Base-by-base conservation (phyloP, 1,284 basidiomycete species). In the Sporisorium iseilematis-ciliati region DNA sequence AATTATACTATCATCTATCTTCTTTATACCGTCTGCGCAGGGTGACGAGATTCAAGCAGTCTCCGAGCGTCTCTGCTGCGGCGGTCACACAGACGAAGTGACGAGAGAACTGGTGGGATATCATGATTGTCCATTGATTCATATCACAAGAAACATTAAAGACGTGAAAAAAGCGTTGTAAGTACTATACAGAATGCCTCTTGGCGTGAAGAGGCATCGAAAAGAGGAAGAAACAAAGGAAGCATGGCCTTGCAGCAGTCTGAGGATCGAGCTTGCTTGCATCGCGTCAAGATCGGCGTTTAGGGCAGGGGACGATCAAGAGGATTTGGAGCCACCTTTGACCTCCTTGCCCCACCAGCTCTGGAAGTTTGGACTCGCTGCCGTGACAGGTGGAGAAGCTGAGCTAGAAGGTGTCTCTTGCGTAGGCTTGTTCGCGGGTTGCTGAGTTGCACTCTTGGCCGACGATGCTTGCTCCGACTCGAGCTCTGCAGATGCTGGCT, bases 301-400 rank as follows among this genome's bases (percentile, higher is more conserved):
- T 23, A 4, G 20, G 14, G 26, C 33, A 51, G 12, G 7, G 7
- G n/a, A 38, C 25, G 45, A 48, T 48, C 46, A 46, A 14, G 55
- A 41, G 23, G 58, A 20, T 16, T 64, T 48, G 7, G 55, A 7
- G 4, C 62, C 57, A 3, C 71, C 58, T 43, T 74, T 68, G 10
- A 74, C 71, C 40, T 68, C 65, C 20, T 74, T 68, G 1, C 58
- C 58, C 71, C 71, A 74, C 71, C 71, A 74, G 41, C 55, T 68
- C 50, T 64, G 61, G 41, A 74, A 74, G 23, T 54, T 23, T 11
- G 54, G 21, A 23, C 18, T 38, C 11, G 49, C 58, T 4, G 54
- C 33, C 14, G 43, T 35, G 23, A 35, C 48, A 3, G 40, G 18
- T 18, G 61, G 45, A 25, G 61, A 41, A 20, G 40, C 51, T 20